Evolutionary conservation across 139 green algal species (phyloP).

Genomic region (Ettlia oleoabundans): DNA sequence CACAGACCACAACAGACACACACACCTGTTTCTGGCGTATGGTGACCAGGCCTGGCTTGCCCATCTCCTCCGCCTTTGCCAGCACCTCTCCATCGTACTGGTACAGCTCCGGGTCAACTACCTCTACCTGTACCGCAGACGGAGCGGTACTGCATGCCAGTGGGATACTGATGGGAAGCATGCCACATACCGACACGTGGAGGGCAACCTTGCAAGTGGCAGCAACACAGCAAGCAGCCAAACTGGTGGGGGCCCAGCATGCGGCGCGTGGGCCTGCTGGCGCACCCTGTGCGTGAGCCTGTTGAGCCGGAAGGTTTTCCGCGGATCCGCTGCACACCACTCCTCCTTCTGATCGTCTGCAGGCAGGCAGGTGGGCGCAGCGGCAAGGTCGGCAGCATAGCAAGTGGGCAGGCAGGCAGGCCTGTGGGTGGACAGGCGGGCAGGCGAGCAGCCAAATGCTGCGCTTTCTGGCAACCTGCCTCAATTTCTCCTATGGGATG

Average conservation of each 20-base stretch:
- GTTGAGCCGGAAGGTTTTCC: conserved; percentile 83
- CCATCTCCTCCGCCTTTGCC: conserved; percentile 83
- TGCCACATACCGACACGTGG: no score
- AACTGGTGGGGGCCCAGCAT: no score
- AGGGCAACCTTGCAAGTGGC: neutral
- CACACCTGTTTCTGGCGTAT: conserved; percentile 63
- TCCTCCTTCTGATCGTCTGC: conserved; percentile 81
- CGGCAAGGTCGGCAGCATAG: neutral
- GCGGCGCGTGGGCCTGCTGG: neutral
- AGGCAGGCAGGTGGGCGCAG: neutral
- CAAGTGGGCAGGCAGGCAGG: neutral
- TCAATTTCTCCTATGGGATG: no score
- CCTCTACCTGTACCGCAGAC: conserved; percentile 58
- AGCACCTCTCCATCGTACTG: conserved; percentile 87
- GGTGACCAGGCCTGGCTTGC: conserved; percentile 78
- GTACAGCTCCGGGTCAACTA: conserved; percentile 77
- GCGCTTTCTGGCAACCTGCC: no score
- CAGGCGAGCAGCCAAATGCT: no score
- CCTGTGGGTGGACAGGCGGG: neutral
- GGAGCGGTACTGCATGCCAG: neutral
- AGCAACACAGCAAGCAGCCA: neutral
- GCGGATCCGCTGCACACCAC: conserved; percentile 74
- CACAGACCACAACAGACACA: neutral
- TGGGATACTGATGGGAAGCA: neutral
- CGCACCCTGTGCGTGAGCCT: conserved; percentile 64